Percentiles rank a stretch among this genome's conserved stretches.
These are phyloP conservation scores for Leccinum barrowsii DNA, from an alignment of 768 basidiomycete genomes.

Conservation along the genomic window DNA sequence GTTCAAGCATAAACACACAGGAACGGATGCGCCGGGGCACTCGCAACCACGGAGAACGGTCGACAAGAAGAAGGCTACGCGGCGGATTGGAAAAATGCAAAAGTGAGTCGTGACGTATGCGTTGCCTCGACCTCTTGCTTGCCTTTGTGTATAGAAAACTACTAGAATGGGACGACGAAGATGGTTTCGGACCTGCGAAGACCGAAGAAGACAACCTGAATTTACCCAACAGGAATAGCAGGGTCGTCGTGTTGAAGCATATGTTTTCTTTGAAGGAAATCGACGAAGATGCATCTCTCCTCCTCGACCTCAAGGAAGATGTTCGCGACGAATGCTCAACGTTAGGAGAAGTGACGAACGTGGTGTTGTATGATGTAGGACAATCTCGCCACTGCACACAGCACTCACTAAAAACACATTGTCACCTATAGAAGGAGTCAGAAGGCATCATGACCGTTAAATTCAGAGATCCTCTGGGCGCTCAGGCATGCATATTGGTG, in stretches of 20 bases:
- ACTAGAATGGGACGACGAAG: conserved; percentile 91
- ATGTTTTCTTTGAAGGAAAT: conserved; percentile 92
- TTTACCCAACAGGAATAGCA: conserved; percentile 50
- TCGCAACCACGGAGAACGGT: conserved; percentile 56
- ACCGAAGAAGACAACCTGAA: conserved; percentile 50
- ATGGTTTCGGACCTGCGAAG: conserved; percentile 77
- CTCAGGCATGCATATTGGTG: conserved; percentile 88
- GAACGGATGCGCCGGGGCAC: conserved; percentile 38
- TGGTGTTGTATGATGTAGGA: conserved; percentile 91
- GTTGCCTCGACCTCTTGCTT: not conserved
- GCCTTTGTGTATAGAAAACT: conserved; percentile 62
- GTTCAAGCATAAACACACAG: conserved; percentile 65
- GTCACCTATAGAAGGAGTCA: conserved; percentile 66
- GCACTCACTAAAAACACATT: conserved; percentile 3
- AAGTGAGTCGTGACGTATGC: conserved; percentile 44
- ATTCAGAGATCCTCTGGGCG: conserved; percentile 88
- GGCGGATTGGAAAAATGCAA: conserved; percentile 81
- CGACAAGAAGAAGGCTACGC: conserved; percentile 75
- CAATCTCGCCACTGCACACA: not conserved
- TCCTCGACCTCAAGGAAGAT: conserved; percentile 94
- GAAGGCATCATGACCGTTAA: conserved; percentile 97
- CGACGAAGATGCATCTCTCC: conserved; percentile 76
- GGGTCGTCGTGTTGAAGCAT: conserved; percentile 90
- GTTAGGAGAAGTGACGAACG: conserved; percentile 93
- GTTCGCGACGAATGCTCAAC: conserved; percentile 90